Evolutionary conservation across 2,329 filamentous ascomycete species (phyloP), one percentile per base, ranked within the genome.

Genomic region (Ascochyta fabae): DNA sequence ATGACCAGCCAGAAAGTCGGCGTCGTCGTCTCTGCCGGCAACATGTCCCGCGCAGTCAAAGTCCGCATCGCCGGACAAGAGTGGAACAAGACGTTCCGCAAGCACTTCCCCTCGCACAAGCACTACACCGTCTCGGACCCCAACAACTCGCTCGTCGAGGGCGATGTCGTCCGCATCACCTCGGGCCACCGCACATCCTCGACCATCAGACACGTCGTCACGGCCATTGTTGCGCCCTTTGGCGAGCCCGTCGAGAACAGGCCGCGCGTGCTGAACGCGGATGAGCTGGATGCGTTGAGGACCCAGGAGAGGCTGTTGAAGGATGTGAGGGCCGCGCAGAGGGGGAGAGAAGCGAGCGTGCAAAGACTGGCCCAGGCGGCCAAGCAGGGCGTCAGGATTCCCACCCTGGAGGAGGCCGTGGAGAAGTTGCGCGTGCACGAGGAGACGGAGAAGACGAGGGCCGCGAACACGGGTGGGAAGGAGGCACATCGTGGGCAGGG

Each of bases 81-180:
- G 71, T 94, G 88, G 88, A 90, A 93, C 72, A 83, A 82, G 56
- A 81, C 83, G 59, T 84, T 94, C 50, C 83, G 87, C 72, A 94
- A 94, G 87, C 80, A 83, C 78, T 93, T 89, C 75, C 83, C 87
- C 67, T 79, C 83, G 40, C 84, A 85, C 22, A 80, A 83, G 61
- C 83, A 86, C 62, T 83, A 88, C 71, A 85, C 94, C 27, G 90
- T 93, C 34, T 89, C 92, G 79, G 91, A 95, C 75, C 91, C 91
- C 26, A 86, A 85, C 74, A 84, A 86, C 64, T 92, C 89, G 24
- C 83, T 92, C 34, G 83, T 87, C 54, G 83, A 84, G 46, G 91
- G 91, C 70, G 91, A 95, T 73, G 85, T 94, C 3, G 85, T 95
- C 26, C 83, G 86, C 59, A 90, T 94, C 65, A 80, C 81, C 7